Evolutionary conservation across 1,139 yeast species (phyloP).

Genomic region (Diutina neorugosa): DNA sequence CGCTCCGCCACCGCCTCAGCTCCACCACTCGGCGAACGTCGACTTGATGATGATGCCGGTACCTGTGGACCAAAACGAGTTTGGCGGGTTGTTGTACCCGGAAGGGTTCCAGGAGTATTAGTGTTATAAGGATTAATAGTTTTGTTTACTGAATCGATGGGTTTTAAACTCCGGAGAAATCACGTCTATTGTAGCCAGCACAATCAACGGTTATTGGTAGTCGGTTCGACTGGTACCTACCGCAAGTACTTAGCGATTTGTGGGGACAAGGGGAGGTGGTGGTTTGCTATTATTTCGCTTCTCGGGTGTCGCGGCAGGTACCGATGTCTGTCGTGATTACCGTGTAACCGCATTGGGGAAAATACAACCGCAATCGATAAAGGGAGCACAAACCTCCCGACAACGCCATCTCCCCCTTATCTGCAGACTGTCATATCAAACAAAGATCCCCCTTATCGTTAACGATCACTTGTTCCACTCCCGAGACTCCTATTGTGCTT

Average conservation of each 20-base stretch:
- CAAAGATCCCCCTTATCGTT: too few species aligned
- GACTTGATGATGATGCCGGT: conserved; percentile 4
- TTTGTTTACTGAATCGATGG: not conserved
- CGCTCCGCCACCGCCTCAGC: not conserved
- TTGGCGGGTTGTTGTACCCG: conserved; percentile 4
- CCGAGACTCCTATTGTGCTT: too few species aligned
- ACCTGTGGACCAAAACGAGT: not conserved
- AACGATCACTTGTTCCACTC: too few species aligned
- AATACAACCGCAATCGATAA: not conserved
- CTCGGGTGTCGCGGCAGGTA: not conserved
- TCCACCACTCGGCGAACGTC: conserved; percentile 2
- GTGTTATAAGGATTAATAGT: not conserved
- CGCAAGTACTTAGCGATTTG: not conserved
- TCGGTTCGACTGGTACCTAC: not conserved
- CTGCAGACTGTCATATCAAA: too few species aligned
- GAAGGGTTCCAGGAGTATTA: conserved; percentile 4
- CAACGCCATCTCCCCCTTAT: not conserved
- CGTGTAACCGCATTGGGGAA: not conserved
- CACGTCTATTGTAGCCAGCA: not conserved
- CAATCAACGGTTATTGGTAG: not conserved
- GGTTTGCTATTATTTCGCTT: not conserved
- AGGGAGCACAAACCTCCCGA: not conserved
- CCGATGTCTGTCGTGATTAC: not conserved
- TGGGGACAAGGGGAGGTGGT: not conserved
- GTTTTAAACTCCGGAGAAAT: not conserved